Evolutionary conservation across 768 basidiomycete genomes (phyloP).

Genomic region (Ramaria rubella): DNA sequence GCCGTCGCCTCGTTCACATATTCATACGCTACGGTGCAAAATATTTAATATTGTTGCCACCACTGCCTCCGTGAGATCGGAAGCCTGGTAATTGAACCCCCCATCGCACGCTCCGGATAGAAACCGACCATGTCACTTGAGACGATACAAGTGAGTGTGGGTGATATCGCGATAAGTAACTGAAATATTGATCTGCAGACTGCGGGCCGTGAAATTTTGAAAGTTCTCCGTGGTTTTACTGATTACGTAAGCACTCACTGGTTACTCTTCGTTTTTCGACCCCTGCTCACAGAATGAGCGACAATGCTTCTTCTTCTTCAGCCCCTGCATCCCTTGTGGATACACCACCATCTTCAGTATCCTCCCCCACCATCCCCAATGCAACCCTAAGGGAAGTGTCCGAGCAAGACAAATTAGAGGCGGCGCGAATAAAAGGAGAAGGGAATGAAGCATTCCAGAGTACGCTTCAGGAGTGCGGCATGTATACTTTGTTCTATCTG

Average conservation of each 20-base stretch:
- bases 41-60: no score
- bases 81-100: no score
- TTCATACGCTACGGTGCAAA: no score
- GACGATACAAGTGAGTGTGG: no score
- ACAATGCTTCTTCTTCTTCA: constrained; percentile 4
- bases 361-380: background rate
- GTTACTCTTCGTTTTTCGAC: background rate
- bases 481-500: background rate
- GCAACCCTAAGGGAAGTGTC: constrained; percentile 47
- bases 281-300: background rate
- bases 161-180: no score
- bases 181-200: no score
- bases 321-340: background rate
- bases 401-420: constrained; percentile 62
- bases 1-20: no score
- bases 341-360: background rate
- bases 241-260: background rate
- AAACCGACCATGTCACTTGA: no score
- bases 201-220: no score
- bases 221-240: no score
- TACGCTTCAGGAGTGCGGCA: constrained; percentile 26
- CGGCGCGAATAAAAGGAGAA: constrained; percentile 66
- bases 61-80: no score
- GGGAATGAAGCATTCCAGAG: constrained; percentile 86
- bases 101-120: no score